Conservation (phyloP, 345 rosid species). For the Eucalyptus virginea region DNA sequence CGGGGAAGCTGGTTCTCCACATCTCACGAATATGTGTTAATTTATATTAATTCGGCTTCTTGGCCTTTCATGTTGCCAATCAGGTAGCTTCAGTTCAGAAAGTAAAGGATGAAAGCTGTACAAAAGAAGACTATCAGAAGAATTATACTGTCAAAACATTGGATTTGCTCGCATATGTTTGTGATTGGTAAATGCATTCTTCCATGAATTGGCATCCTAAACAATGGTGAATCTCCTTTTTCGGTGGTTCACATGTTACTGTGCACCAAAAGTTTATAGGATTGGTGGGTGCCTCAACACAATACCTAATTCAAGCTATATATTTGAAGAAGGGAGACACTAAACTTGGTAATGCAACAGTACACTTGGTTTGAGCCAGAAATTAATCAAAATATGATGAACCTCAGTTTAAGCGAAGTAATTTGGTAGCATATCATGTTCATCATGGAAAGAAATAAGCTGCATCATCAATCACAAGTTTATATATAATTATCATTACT, state of each 20-base stretch:
- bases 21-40: background rate
- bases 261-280: background rate
- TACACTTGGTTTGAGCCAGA: background rate
- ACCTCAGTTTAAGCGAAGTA: background rate
- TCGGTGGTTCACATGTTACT: fast-evolving
- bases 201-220: background rate
- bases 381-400: fast-evolving
- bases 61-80: background rate
- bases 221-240: background rate
- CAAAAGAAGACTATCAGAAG: background rate
- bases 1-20: background rate
- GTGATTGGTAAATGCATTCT: background rate
- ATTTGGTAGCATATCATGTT: fast-evolving
- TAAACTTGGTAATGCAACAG: background rate
- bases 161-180: background rate
- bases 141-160: background rate
- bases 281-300: fast-evolving
- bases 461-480: background rate
- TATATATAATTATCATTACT: background rate
- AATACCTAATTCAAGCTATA: background rate
- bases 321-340: background rate
- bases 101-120: background rate
- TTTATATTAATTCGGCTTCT: background rate
- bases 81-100: background rate
- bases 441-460: background rate